These are phyloP conservation scores for Alternaria sp. DNA, from an alignment of 2,329 filamentous ascomycete species.

Conservation along the genomic window DNA sequence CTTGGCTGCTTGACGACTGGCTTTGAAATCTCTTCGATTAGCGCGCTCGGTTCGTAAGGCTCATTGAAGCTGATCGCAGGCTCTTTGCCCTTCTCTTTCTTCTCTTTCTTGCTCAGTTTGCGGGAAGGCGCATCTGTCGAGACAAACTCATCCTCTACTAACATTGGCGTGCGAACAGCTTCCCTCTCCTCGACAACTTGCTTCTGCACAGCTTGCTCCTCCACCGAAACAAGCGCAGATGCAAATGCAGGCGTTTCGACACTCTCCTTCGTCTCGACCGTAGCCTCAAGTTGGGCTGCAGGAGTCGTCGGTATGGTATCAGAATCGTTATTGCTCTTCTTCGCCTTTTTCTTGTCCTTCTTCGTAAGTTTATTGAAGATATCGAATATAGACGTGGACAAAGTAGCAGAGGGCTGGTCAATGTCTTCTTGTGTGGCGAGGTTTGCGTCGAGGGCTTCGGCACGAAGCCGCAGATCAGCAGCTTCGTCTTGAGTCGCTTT, in stretches of 20 bases:
- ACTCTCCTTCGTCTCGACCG: slow-evolving; percentile 33
- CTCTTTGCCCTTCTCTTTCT: slow-evolving; percentile 33
- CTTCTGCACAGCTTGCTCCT: slow-evolving; percentile 1
- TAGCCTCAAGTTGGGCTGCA: slow-evolving; percentile 29
- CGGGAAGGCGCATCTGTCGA: slow-evolving; percentile 15
- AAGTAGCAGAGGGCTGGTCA: slow-evolving; percentile 23
- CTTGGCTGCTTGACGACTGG: slow-evolving; percentile 5
- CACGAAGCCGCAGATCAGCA: slow-evolving; percentile 38
- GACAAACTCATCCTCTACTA: slow-evolving; percentile 11
- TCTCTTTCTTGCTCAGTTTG: slow-evolving; percentile 38
- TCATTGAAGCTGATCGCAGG: slow-evolving; percentile 19
- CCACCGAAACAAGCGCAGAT: not conserved
- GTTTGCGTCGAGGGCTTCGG: slow-evolving; percentile 38
- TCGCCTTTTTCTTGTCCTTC: slow-evolving; percentile 42
- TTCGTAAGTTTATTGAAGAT: slow-evolving; percentile 40
- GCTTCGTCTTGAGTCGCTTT: slow-evolving; percentile 40
- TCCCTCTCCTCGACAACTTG: slow-evolving; percentile 28
- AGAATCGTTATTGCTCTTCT: slow-evolving; percentile 32
- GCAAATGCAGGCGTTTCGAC: slow-evolving; percentile 20
- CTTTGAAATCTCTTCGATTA: slow-evolving; percentile 3
- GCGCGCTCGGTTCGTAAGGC: slow-evolving; percentile 5
- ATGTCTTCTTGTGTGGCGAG: slow-evolving; percentile 21
- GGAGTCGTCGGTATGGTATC: slow-evolving; percentile 38
- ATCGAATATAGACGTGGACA: slow-evolving; percentile 38
- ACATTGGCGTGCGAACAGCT: slow-evolving; percentile 12